Evolutionary conservation across 139 green algal genomes (phyloP).

Genomic region (Chlamydomonas applanata): DNA sequence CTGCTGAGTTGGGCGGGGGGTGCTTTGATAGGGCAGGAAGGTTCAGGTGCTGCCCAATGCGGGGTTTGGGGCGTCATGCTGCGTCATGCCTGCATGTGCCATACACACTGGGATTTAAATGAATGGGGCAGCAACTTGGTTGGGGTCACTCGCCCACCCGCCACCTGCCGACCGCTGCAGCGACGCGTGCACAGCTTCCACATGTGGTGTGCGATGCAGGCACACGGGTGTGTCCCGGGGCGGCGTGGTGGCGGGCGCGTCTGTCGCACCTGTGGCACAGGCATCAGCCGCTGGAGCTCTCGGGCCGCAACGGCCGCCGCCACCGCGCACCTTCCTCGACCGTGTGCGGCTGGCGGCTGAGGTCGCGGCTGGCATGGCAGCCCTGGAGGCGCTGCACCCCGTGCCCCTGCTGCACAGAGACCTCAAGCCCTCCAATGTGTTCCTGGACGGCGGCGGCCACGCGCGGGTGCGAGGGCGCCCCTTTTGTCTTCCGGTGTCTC

Average conservation of each 20-base stretch:
- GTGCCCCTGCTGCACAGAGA: conserved; percentile 78
- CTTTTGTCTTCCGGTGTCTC: no score
- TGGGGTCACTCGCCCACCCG: no score
- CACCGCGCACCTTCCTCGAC: conserved; percentile 29
- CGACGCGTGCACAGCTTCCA: neutral
- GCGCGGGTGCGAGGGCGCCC: conserved; percentile 68
- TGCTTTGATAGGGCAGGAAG: no score
- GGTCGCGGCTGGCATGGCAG: conserved; percentile 51
- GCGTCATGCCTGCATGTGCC: no score
- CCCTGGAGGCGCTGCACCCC: conserved; percentile 61
- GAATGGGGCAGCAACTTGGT: no score
- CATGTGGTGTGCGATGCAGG: neutral
- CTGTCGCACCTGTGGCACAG: neutral
- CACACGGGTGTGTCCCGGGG: neutral
- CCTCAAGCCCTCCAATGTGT: conserved; percentile 84
- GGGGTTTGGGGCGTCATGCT: no score
- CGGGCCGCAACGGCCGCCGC: neutral
- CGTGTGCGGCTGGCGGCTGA: conserved; percentile 58
- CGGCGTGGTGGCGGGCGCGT: no score
- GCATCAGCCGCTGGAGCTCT: neutral
- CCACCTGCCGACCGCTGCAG: no score
- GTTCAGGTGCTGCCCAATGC: no score
- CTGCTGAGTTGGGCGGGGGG: no score
- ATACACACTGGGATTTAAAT: no score
- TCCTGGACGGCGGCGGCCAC: conserved; percentile 55